phyloP scores from a whole-genome alignment of 345 rosid genomes.

The Hypericum perforatum region DNA sequence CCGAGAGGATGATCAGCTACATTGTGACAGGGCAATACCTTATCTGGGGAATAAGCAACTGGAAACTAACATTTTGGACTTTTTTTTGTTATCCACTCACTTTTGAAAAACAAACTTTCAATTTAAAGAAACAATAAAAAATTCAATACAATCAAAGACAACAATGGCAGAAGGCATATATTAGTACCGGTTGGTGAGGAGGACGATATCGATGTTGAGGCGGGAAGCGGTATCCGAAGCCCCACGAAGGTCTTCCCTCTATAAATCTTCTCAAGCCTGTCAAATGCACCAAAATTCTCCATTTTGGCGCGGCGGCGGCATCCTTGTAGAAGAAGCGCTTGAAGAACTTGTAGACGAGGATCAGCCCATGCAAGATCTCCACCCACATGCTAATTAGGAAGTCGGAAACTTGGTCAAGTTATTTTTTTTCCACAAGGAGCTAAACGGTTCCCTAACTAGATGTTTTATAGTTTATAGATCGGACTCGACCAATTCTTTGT shows the following conservation, averaged over 20 bases:
- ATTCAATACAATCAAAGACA: neutral
- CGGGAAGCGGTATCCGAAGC: slow-evolving; percentile 71
- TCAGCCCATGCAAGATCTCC: slow-evolving; percentile 61
- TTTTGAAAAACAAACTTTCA: neutral
- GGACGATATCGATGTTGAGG: slow-evolving; percentile 60
- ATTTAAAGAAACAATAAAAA: neutral
- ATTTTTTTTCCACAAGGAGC: too few species aligned
- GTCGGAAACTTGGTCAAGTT: too few species aligned
- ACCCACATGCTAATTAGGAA: slow-evolving; percentile 48
- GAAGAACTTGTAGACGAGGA: slow-evolving; percentile 43
- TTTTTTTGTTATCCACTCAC: too few species aligned
- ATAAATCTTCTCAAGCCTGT: slow-evolving; percentile 74
- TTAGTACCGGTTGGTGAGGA: slow-evolving; percentile 49
- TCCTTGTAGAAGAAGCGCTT: slow-evolving; percentile 38
- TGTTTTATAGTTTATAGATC: too few species aligned
- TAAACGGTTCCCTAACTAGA: too few species aligned
- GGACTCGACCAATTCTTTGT: too few species aligned
- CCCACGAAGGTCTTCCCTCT: slow-evolving; percentile 78
- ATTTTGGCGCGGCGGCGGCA: slow-evolving; percentile 32
- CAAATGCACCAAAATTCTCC: neutral
- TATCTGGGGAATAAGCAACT: too few species aligned
- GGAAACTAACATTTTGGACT: too few species aligned
- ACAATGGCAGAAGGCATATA: neutral
- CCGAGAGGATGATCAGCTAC: too few species aligned
- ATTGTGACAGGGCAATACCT: too few species aligned